Conservation (phyloP, 2,329 filamentous ascomycete species). For the Fusarium fujikuroi region DNA sequence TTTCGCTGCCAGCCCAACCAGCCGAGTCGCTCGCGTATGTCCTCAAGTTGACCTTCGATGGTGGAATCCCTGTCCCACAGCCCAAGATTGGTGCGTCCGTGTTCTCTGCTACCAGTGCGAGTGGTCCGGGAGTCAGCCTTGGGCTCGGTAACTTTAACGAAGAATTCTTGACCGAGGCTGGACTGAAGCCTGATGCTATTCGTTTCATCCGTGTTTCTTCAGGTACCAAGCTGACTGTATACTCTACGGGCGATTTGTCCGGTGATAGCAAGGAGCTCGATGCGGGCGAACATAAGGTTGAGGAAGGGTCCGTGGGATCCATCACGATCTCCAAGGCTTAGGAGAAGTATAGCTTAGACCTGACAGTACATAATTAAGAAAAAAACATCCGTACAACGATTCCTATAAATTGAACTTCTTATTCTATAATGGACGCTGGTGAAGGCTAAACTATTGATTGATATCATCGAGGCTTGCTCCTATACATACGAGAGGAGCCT, state of each 20-base stretch:
- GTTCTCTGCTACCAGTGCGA: background rate
- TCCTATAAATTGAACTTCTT: too few species aligned
- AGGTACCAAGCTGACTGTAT: background rate
- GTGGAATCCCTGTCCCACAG: background rate
- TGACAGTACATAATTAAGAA: background rate
- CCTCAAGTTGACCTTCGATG: background rate
- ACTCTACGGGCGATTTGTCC: background rate
- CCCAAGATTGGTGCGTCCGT: background rate
- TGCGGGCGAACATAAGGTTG: background rate
- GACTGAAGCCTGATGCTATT: background rate
- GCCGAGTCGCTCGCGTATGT: constrained; percentile 1
- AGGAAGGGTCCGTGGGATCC: background rate
- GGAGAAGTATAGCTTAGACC: accelerated
- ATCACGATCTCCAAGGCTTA: background rate
- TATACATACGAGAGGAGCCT: too few species aligned
- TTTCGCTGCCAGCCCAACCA: background rate
- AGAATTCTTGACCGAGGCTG: constrained; percentile 7
- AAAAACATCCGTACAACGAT: background rate
- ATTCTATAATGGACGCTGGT: too few species aligned
- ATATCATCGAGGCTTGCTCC: background rate
- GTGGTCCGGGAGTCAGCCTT: background rate
- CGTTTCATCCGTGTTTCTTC: background rate
- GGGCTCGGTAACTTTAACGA: background rate
- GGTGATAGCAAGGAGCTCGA: background rate
- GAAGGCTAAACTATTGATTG: too few species aligned